Base-by-base conservation (phyloP, 768 basidiomycete genomes). In the Daedaleopsis nitida region DNA sequence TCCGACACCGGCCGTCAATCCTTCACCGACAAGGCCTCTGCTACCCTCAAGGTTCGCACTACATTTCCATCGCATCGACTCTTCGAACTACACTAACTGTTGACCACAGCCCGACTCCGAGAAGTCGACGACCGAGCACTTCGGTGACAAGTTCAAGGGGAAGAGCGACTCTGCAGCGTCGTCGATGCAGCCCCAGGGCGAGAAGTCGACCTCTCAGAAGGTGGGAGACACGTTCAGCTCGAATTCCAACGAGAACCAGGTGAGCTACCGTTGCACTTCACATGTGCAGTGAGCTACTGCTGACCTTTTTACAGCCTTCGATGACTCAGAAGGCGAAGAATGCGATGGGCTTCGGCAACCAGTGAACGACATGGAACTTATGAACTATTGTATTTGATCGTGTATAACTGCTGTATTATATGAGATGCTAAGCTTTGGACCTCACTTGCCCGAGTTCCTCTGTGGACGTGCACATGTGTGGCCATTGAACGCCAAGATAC, bases 101-200 rank as follows among this genome's bases (percentile, higher is more conserved):
- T 47, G 27, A 3, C n/a, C 50, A 11, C 37, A 74, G 74, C 74
- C 74, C 65, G 72, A 74, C 66, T 73, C 73, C 53, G 65, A 75
- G 70, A 76, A 76, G 72, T 68, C 74, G n/a, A 73, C 68, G 64
- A 73, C 74, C 45, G 73, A 76, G 72, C 74, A 78, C 62, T 47
- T 74, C 55, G 72, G 73, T 42, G 76, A 76, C 67, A 72, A 68
- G 66, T 11, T 77, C 68, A 71, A 72, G 67, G 73, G 74, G 57
- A 73, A 68, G 52, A 47, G 59, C 54, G 74, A 75, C 68, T 73
- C 70, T 44, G 68, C 63, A 49, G 72, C 66, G 8, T 70, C 72
- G 48, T 56, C 68, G 43, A 34, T 64, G 9, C 65, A 76, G 70
- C 72, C 71, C 60, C 35, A 69, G 51, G 70, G 68, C 70, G 58